phyloP scores from a whole-genome alignment of 2,329 filamentous ascomycete species.

The Hawksworthiomyces lignivorus region DNA sequence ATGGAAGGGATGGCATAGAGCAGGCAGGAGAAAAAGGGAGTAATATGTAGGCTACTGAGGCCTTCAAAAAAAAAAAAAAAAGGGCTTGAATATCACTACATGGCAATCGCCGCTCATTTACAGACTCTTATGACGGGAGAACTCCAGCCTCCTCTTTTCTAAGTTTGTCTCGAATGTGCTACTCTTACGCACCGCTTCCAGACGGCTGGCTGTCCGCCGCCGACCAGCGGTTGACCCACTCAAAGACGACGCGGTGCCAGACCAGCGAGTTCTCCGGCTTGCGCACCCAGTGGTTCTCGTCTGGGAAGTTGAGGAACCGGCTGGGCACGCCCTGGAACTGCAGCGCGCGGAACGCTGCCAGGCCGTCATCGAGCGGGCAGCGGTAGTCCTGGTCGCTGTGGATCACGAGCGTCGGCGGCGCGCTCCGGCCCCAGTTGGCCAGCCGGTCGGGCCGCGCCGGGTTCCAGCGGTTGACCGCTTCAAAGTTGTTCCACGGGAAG shows the following conservation, averaged over 20 bases:
- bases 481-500: conserved; percentile 35
- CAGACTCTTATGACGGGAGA: too few relatives aligned
- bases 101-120: too few relatives aligned
- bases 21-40: background rate
- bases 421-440: conserved; percentile 45
- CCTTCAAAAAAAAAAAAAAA: too few relatives aligned
- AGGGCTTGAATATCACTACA: too few relatives aligned
- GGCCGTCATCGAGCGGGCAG: conserved; percentile 38
- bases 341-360: conserved; percentile 65
- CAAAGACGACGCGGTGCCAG: conserved; percentile 61
- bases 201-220: background rate
- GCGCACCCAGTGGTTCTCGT: conserved; percentile 65
- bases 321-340: conserved; percentile 61
- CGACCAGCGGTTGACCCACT: conserved; percentile 52
- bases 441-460: conserved; percentile 38
- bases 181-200: too few relatives aligned
- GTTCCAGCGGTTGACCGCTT: conserved; percentile 43
- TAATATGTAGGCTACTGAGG: too few relatives aligned
- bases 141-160: too few relatives aligned
- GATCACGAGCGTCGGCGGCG: conserved; percentile 61
- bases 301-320: conserved; percentile 63
- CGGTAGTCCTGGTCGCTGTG: conserved; percentile 65
- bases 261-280: conserved; percentile 61
- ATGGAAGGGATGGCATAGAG: too few relatives aligned
- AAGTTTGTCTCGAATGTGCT: too few relatives aligned